These are phyloP conservation scores for Neoboletus magnificus DNA, from an alignment of 768 basidiomycete species.

Conservation along the genomic window DNA sequence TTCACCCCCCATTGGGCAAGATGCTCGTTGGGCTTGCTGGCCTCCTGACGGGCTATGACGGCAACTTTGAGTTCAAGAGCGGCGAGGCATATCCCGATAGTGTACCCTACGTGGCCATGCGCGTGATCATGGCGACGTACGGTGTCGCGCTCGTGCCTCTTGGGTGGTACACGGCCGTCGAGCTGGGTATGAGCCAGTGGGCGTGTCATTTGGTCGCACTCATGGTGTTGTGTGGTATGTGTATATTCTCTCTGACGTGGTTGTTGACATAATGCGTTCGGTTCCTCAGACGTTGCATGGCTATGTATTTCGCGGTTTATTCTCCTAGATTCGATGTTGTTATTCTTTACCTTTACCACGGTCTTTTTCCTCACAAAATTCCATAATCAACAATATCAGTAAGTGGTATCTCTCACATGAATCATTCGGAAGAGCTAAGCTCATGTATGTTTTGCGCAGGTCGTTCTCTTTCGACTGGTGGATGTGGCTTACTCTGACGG, in stretches of 20 bases:
- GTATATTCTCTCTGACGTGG: constrained; percentile 22
- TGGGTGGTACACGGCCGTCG: constrained; percentile 94
- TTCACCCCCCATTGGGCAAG: constrained; percentile 97
- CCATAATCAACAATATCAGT: constrained; percentile 96
- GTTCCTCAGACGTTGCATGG: constrained; percentile 86
- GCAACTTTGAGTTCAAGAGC: constrained; percentile 90
- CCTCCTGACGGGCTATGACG: constrained; percentile 86
- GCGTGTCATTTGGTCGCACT: constrained; percentile 89
- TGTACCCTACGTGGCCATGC: constrained; percentile 93
- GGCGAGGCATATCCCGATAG: constrained; percentile 77
- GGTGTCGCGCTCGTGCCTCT: constrained; percentile 95
- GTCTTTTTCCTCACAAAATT: constrained; percentile 95
- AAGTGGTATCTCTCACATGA: constrained; percentile 29
- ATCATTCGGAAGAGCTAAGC: background rate
- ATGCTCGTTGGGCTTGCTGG: constrained; percentile 98
- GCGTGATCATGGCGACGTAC: constrained; percentile 90
- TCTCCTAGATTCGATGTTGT: constrained; percentile 96
- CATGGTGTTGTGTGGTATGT: constrained; percentile 85
- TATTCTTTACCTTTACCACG: constrained; percentile 98
- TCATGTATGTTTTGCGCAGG: constrained; percentile 37
- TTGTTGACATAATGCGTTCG: background rate
- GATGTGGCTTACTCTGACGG: constrained; percentile 91
- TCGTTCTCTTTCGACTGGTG: constrained; percentile 98
- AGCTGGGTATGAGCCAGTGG: constrained; percentile 87
- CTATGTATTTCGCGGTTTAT: constrained; percentile 95